Base-by-base conservation (phyloP, 176 grass and related monocot species). In the Thinopyrum elongatum region DNA sequence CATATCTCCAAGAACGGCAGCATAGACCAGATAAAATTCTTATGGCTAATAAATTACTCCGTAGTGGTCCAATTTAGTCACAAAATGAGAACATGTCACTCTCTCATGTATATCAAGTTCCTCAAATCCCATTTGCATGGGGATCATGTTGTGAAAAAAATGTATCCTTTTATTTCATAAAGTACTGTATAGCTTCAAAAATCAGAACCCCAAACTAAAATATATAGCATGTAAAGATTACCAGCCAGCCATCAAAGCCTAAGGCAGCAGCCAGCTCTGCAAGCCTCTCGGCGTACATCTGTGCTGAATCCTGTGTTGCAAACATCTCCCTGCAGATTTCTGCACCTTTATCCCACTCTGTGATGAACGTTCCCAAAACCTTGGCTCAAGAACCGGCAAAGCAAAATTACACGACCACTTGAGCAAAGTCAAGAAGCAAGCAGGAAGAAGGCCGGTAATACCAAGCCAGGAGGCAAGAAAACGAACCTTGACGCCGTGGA, bases 191-290 rank as follows among this genome's bases (percentile, higher is more conserved):
- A 3, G 41, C 1, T 61, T 46, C 58, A 41, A 23, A 46, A 47
- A 46, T 46, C 44, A 46, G 13, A 46, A 46, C 44, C 42, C 42
- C 44, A 46, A 46, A 81, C 62, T 12, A 51, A 8, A 77, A 61
- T 35, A 72, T 22, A 64, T 49, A 61, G 0, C 27, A 65, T 28
- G 27, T n/a, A 22, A 79, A 60, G 57, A 91, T 87, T 95, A 98
- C 93, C 78, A 95, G 93, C 96, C 96, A 98, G 28, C 96, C 96
- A 76, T 98, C 96, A 55, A 98, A 98, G 28, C 96, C 88, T 82
- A 95, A 83, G 15, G 38, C 27, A 44, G 38, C 62, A 83, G 96
- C 92, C 49, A 98, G 81, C 79, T 98, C 93, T 47, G 96, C 62
- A 57, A 98, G 79, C 39, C 90, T 92, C 33, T 94, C 82, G 2